Evolutionary conservation across 169 alveolate genomes (phyloP).

Genomic region (Toxoplasma gondii): DNA sequence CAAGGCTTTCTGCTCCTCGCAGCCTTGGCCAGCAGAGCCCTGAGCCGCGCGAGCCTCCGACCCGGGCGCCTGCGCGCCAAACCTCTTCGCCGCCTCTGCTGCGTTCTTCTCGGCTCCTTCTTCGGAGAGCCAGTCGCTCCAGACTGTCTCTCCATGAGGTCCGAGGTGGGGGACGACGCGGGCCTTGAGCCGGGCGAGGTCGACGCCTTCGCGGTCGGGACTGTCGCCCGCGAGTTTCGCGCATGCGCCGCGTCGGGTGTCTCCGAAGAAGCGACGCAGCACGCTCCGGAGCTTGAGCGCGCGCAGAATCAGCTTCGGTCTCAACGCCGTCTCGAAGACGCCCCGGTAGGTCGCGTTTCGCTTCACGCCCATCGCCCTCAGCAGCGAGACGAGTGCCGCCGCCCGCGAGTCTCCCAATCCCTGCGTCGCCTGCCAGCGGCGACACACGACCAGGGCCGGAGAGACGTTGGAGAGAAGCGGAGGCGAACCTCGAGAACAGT

Average conservation of each 20-base stretch:
- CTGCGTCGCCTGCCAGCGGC: conserved; percentile 55
- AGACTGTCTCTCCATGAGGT: not conserved
- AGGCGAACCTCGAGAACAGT: not conserved
- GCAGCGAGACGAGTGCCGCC: conserved; percentile 52
- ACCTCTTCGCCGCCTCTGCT: not conserved
- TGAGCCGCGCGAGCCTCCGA: not conserved
- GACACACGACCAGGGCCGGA: conserved; percentile 45
- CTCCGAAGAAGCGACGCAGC: not conserved
- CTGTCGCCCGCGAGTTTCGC: not conserved
- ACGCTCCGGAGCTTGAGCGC: conserved; percentile 16
- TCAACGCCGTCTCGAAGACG: conserved; percentile 11
- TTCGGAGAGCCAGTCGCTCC: conserved; percentile 3
- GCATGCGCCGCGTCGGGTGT: not conserved
- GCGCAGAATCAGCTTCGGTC: conserved; percentile 37
- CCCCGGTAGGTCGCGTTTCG: conserved; percentile 34
- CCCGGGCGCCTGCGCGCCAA: not conserved
- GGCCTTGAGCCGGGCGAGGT: not conserved
- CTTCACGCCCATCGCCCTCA: conserved; percentile 45
- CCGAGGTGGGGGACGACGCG: not conserved
- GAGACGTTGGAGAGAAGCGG: conserved; percentile 35
- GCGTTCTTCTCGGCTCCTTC: not conserved
- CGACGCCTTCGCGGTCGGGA: not conserved
- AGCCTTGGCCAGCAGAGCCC: not conserved
- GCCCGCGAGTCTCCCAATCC: conserved; percentile 47
- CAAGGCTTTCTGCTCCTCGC: no score